Conservation (phyloP, 148 eudicot species). For the Fagopyrum homotropicum region DNA sequence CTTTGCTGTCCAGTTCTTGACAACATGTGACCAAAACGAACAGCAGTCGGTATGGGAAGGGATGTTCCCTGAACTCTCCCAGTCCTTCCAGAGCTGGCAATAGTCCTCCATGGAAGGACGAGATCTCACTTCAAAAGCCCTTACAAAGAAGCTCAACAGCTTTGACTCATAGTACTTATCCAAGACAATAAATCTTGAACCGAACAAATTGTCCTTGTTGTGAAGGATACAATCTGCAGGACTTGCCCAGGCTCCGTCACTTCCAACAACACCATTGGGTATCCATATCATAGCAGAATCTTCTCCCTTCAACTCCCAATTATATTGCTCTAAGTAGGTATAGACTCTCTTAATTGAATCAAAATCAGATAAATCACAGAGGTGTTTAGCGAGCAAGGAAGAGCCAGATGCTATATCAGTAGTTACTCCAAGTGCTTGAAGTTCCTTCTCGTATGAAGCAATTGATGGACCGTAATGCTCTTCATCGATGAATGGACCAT, state of each 20-base stretch:
- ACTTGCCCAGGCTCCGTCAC: constrained; percentile 36
- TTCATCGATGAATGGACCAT: constrained; percentile 65
- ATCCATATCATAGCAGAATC: constrained; percentile 31
- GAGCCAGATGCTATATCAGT: constrained; percentile 19
- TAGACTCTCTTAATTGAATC: constrained; percentile 35
- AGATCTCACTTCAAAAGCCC: constrained; percentile 31
- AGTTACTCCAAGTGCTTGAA: constrained; percentile 38
- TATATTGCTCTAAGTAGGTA: constrained; percentile 21
- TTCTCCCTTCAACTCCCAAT: constrained; percentile 30
- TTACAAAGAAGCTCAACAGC: constrained; percentile 35
- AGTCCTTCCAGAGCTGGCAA: constrained; percentile 54
- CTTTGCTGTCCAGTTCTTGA: constrained; percentile 18
- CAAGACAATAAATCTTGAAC: constrained; percentile 29
- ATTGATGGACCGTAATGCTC: constrained; percentile 38
- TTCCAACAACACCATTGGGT: constrained; percentile 19
- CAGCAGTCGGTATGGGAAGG: constrained; percentile 30
- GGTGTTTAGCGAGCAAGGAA: constrained; percentile 37
- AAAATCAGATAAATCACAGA: constrained; percentile 25
- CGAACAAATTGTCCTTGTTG: constrained; percentile 41
- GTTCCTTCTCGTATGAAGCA: constrained; percentile 34
- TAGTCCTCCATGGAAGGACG: constrained; percentile 46
- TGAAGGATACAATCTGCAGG: constrained; percentile 45
- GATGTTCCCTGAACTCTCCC: constrained; percentile 39
- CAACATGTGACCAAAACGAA: constrained; percentile 48
- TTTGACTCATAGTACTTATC: constrained; percentile 30